Conservation (phyloP, 2,329 filamentous ascomycete genomes). For the Exophiala sideris region DNA sequence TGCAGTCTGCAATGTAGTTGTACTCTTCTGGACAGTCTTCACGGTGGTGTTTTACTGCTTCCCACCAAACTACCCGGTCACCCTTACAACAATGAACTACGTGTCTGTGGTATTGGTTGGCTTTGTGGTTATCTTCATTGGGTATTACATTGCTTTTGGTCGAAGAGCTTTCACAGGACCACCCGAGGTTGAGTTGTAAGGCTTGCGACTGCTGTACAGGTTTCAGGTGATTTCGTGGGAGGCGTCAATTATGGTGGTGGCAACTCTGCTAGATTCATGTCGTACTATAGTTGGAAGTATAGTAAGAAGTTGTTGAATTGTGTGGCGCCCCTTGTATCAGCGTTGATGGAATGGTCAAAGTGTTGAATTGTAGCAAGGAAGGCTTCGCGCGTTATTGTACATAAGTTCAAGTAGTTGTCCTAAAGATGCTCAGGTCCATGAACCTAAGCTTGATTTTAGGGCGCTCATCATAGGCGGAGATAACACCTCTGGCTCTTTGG, state of each 20-base stretch:
- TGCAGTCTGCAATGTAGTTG: slow-evolving; percentile 39
- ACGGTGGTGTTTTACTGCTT: slow-evolving; percentile 48
- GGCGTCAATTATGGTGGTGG: not conserved
- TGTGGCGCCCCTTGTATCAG: no score
- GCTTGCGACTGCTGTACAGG: not conserved
- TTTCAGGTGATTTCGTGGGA: not conserved
- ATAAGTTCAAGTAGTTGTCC: no score
- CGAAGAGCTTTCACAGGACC: not conserved
- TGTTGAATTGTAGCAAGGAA: no score
- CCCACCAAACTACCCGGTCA: slow-evolving; percentile 41
- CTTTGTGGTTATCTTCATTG: not conserved
- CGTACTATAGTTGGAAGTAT: not conserved
- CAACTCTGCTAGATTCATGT: not conserved
- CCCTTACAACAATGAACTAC: slow-evolving; percentile 49
- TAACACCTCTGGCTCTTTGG: not conserved
- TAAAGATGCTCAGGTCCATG: no score
- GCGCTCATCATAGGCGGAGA: no score
- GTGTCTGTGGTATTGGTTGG: slow-evolving; percentile 35
- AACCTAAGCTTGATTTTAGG: no score
- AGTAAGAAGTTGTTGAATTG: no score
- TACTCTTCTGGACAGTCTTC: slow-evolving; percentile 44
- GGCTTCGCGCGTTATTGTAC: no score
- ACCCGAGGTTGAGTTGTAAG: not conserved
- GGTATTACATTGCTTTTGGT: not conserved
- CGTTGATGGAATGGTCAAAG: no score